A percentile compares a stretch with the other conserved stretches of the same genome.
These are phyloP conservation scores for Pythium periplocum DNA, from an alignment of 352 stramenopile species.

Conservation along the genomic window DNA sequence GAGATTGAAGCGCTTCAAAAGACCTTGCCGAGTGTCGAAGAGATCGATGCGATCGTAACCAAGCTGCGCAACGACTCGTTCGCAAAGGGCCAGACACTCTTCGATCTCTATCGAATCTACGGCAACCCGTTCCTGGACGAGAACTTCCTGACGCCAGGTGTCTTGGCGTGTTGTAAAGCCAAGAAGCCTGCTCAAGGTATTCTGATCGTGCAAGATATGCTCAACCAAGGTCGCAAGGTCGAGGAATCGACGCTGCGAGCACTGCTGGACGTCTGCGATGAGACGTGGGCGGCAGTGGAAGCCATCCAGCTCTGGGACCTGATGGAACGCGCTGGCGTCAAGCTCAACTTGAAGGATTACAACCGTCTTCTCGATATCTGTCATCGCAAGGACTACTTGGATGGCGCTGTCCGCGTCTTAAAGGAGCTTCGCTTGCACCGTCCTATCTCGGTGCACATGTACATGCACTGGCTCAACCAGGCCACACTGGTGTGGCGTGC, in stretches of 20 bases:
- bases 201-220: constrained; percentile 76
- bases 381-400: constrained; percentile 69
- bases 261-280: constrained; percentile 66
- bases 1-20: constrained; percentile 74
- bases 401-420: constrained; percentile 71
- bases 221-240: constrained; percentile 80
- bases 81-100: constrained; percentile 65
- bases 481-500: constrained; percentile 74
- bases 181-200: constrained; percentile 72
- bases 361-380: constrained; percentile 76
- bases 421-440: constrained; percentile 70
- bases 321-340: constrained; percentile 60
- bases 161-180: constrained; percentile 74
- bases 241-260: constrained; percentile 66
- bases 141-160: constrained; percentile 71
- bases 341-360: constrained; percentile 47
- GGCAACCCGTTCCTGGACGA: constrained; percentile 81
- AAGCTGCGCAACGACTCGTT: constrained; percentile 72
- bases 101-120: constrained; percentile 84
- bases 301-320: constrained; percentile 64
- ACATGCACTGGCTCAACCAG: constrained; percentile 82
- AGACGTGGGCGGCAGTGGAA: constrained; percentile 56
- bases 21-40: constrained; percentile 57
- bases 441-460: constrained; percentile 60
- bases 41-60: constrained; percentile 51